These are phyloP conservation scores for Helminthosporium solani DNA, from an alignment of 2,329 filamentous ascomycete species.

Conservation along the genomic window DNA sequence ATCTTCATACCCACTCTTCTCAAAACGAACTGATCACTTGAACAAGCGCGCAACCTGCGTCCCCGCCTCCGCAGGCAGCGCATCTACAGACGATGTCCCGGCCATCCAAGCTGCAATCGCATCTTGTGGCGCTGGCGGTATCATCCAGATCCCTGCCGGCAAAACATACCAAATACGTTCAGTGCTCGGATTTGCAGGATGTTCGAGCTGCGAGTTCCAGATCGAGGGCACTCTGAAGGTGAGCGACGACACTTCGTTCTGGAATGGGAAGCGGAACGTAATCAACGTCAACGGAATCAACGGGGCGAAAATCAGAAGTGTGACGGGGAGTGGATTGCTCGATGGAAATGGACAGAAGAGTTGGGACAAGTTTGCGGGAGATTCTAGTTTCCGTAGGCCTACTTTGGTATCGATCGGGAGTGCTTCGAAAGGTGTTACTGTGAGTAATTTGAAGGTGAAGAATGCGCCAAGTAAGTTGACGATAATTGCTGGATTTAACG, in stretches of 20 bases:
- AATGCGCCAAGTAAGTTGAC: constrained; percentile 28
- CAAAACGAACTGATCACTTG: background rate
- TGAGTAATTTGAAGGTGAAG: constrained; percentile 43
- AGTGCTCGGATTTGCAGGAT: constrained; percentile 45
- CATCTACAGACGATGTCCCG: constrained; percentile 46
- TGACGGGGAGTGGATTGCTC: constrained; percentile 46
- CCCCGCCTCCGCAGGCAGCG: constrained; percentile 30
- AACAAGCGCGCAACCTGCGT: constrained; percentile 31
- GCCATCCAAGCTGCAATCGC: constrained; percentile 47
- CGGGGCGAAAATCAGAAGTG: constrained; percentile 44
- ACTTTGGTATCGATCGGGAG: constrained; percentile 20
- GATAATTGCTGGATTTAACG: background rate
- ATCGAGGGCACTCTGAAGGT: constrained; percentile 46
- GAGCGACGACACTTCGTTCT: background rate
- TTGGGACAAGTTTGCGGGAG: constrained; percentile 42
- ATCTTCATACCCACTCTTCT: background rate
- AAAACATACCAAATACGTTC: constrained; percentile 47
- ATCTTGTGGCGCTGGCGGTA: constrained; percentile 48
- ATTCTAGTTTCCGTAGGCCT: constrained; percentile 1
- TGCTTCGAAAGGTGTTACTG: constrained; percentile 39
- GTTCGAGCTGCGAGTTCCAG: constrained; percentile 48
- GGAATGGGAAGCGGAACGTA: background rate
- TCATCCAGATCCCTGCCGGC: constrained; percentile 47
- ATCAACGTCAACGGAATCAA: constrained; percentile 37
- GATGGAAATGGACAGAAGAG: constrained; percentile 48